phyloP scores from a whole-genome alignment of 768 basidiomycete genomes.

The Suillus subluteus region DNA sequence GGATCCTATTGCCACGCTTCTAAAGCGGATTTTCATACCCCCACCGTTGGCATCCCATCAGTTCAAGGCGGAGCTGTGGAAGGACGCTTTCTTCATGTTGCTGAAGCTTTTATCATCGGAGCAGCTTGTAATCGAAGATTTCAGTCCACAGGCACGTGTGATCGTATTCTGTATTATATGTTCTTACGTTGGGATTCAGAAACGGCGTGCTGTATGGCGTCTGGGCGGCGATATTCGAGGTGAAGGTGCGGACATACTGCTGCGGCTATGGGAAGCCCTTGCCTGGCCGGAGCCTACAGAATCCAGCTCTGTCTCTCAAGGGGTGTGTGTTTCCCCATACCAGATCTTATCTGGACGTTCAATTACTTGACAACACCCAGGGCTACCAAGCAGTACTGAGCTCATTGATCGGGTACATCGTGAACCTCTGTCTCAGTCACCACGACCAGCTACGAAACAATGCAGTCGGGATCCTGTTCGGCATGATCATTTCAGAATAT shows the following conservation, averaged over 20 bases:
- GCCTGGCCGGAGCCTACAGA: conserved; percentile 72
- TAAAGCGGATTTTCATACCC: conserved; percentile 84
- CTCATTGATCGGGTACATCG: conserved; percentile 84
- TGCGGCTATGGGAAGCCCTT: conserved; percentile 84
- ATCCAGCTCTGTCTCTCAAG: conserved; percentile 53
- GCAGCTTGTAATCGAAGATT: conserved; percentile 92
- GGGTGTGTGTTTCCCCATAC: conserved; percentile 51
- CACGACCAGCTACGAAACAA: conserved; percentile 91
- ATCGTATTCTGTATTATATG: conserved; percentile 4
- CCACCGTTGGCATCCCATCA: conserved; percentile 57
- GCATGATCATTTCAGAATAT: conserved; percentile 94
- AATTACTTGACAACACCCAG: conserved; percentile 38
- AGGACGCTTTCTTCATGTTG: conserved; percentile 77
- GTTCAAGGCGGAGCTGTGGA: conserved; percentile 84
- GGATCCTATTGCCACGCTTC: conserved; percentile 76
- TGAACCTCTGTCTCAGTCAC: conserved; percentile 91
- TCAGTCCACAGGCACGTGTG: conserved; percentile 79
- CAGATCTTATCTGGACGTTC: background rate
- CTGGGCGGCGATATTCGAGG: conserved; percentile 95
- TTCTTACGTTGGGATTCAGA: conserved; percentile 47
- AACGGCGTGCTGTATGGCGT: conserved; percentile 94
- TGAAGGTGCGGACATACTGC: conserved; percentile 81
- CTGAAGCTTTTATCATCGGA: conserved; percentile 87
- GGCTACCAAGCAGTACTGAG: conserved; percentile 86
- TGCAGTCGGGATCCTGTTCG: conserved; percentile 90